Conservation (phyloP, 2,329 filamentous ascomycete species). For the Aspergillus felis region DNA sequence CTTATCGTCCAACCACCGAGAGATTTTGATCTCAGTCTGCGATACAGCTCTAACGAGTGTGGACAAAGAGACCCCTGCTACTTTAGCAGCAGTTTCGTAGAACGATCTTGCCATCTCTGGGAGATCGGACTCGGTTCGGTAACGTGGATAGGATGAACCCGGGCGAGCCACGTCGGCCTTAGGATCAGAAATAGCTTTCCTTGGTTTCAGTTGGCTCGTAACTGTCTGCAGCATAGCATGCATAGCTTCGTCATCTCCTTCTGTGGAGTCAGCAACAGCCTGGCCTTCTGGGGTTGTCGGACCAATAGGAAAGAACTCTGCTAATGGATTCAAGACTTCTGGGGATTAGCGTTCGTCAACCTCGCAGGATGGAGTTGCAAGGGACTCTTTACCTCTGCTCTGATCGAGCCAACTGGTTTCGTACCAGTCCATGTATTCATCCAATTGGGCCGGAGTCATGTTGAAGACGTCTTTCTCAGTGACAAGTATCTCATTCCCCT, state of each 20-base stretch:
- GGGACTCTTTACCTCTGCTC: constrained; percentile 21
- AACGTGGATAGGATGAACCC: constrained; percentile 50
- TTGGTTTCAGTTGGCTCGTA: constrained; percentile 39
- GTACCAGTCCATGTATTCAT: constrained; percentile 78
- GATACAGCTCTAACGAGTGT: constrained; percentile 50
- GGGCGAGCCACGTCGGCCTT: constrained; percentile 40
- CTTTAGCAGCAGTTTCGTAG: constrained; percentile 48
- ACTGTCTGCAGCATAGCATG: constrained; percentile 40
- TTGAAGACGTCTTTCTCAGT: constrained; percentile 59
- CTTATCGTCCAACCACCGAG: constrained; percentile 34
- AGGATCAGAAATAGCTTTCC: constrained; percentile 35
- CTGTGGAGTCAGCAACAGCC: not conserved
- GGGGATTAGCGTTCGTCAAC: constrained; percentile 1
- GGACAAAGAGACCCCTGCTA: constrained; percentile 49
- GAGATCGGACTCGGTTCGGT: constrained; percentile 47
- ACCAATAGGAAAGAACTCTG: constrained; percentile 41
- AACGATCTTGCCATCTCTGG: constrained; percentile 44
- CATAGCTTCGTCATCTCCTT: constrained; percentile 28
- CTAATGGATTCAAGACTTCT: constrained; percentile 29
- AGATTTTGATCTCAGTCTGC: constrained; percentile 46
- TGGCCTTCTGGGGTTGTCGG: constrained; percentile 17
- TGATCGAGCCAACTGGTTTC: constrained; percentile 57
- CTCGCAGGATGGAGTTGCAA: not conserved
- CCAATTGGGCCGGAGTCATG: constrained; percentile 60
- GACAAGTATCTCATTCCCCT: constrained; percentile 51